A percentile compares a stretch with the other conserved stretches of the same genome.
Evolutionary conservation across 2,329 filamentous ascomycete genomes (phyloP).

Genomic region (Ilyonectria robusta): DNA sequence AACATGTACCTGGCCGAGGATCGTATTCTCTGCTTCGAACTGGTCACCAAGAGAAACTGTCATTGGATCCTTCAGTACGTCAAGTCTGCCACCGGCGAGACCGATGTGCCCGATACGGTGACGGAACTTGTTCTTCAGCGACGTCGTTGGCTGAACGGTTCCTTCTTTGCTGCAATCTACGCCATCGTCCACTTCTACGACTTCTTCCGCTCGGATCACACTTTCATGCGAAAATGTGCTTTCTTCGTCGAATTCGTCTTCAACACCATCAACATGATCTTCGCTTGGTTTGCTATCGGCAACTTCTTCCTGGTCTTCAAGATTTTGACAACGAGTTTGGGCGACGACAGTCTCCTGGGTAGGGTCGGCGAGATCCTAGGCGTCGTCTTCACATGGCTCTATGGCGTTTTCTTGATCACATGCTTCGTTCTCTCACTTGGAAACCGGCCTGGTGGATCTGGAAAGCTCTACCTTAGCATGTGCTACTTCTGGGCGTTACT

Average conservation of each 20-base stretch:
- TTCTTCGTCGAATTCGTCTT: slow-evolving; percentile 95
- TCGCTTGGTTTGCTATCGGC: slow-evolving; percentile 97
- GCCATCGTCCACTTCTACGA: slow-evolving; percentile 96
- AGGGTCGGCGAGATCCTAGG: slow-evolving; percentile 84
- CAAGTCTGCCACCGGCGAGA: slow-evolving; percentile 97
- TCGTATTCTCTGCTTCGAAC: slow-evolving; percentile 98
- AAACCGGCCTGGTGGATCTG: slow-evolving; percentile 94
- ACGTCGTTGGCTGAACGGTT: slow-evolving; percentile 97
- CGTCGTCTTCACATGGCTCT: slow-evolving; percentile 95
- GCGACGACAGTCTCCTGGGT: slow-evolving; percentile 77
- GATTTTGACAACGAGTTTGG: slow-evolving; percentile 91
- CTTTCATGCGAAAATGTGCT: slow-evolving; percentile 86
- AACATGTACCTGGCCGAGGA: slow-evolving; percentile 99
- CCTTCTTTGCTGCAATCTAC: slow-evolving; percentile 98
- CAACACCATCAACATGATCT: slow-evolving; percentile 96
- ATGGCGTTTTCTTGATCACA: slow-evolving; percentile 90
- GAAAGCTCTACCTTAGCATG: slow-evolving; percentile 95
- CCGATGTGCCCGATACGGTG: slow-evolving; percentile 94
- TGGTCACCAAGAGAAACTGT: slow-evolving; percentile 97
- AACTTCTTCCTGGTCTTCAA: slow-evolving; percentile 99
- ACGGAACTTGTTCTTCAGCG: slow-evolving; percentile 96
- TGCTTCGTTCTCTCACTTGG: slow-evolving; percentile 96
- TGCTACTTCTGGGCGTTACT: slow-evolving; percentile 98
- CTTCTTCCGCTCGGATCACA: slow-evolving; percentile 94
- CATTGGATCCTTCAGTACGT: slow-evolving; percentile 99